Conservation (phyloP, 2,329 filamentous ascomycete genomes). For the Hymenotorrendiella dingleyae region DNA sequence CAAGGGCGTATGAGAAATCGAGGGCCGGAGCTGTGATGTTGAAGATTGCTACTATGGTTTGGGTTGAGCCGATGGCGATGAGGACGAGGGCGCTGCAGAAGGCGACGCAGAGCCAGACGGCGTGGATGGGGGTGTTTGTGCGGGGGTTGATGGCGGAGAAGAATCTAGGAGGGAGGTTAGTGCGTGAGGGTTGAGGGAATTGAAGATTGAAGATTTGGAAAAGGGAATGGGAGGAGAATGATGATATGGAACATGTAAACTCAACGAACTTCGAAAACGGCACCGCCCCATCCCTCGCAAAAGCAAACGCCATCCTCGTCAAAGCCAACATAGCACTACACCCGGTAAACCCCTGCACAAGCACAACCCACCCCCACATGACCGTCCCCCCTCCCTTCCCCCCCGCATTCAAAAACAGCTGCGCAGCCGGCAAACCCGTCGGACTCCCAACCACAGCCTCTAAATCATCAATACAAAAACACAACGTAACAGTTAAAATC, state of each 20-base stretch:
- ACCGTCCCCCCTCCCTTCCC: conserved; percentile 48
- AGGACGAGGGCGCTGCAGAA: conserved; percentile 47
- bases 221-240: neutral
- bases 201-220: neutral
- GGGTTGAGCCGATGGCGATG: conserved; percentile 44
- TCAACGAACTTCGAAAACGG: conserved; percentile 48
- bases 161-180: conserved; percentile 32
- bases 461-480: conserved; percentile 55
- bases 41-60: conserved; percentile 48
- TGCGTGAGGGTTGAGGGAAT: neutral
- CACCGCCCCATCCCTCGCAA: conserved; percentile 53
- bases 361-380: conserved; percentile 57
- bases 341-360: conserved; percentile 61
- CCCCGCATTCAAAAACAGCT: conserved; percentile 54
- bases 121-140: conserved; percentile 55
- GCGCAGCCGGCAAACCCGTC: conserved; percentile 54
- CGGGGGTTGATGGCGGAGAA: conserved; percentile 45
- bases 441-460: conserved; percentile 49
- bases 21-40: conserved; percentile 46
- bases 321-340: conserved; percentile 59
- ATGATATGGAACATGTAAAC: neutral
- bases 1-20: conserved; percentile 50
- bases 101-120: conserved; percentile 57
- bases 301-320: conserved; percentile 56
- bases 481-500: conserved; percentile 57